Conservation (phyloP, 306 rosid genomes). For the Cucurbita argyrosperma region DNA sequence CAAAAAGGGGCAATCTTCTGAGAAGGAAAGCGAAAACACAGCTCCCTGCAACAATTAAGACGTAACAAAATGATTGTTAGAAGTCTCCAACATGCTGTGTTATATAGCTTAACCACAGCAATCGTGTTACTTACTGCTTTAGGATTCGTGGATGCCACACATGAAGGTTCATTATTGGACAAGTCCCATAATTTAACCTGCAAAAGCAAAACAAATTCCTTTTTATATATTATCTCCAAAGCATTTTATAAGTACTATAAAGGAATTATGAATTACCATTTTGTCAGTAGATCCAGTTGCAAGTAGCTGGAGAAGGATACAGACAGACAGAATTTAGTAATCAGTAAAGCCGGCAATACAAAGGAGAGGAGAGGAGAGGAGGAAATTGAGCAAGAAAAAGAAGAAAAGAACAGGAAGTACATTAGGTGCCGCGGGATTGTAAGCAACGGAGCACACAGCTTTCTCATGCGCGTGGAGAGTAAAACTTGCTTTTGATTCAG, state of each 20-base stretch:
- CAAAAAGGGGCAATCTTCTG: slow-evolving; percentile 68
- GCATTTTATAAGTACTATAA: not conserved
- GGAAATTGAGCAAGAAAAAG: not conserved
- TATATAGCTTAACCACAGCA: not conserved
- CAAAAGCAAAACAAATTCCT: slow-evolving; percentile 1
- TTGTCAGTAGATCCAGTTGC: slow-evolving; percentile 85
- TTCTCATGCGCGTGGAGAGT: slow-evolving; percentile 88
- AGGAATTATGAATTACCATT: slow-evolving; percentile 30
- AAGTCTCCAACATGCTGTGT: not conserved
- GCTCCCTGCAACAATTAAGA: slow-evolving; percentile 48
- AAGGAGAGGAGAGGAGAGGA: not conserved
- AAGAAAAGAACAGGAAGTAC: slow-evolving; percentile 22
- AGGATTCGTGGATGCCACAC: slow-evolving; percentile 42
- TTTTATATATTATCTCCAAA: not conserved
- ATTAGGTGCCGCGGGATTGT: slow-evolving; percentile 56
- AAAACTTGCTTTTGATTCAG: slow-evolving; percentile 46
- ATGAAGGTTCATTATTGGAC: slow-evolving; percentile 73
- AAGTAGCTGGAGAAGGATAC: slow-evolving; percentile 43
- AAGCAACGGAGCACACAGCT: slow-evolving; percentile 60
- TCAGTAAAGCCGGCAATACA: not conserved
- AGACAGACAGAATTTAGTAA: slow-evolving; percentile 10
- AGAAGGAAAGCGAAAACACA: slow-evolving; percentile 53
- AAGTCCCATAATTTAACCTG: slow-evolving; percentile 96
- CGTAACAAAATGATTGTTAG: not conserved
- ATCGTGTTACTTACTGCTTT: slow-evolving; percentile 35